phyloP scores from a whole-genome alignment of 768 basidiomycete species.

The Hygrocybe coccinea region DNA sequence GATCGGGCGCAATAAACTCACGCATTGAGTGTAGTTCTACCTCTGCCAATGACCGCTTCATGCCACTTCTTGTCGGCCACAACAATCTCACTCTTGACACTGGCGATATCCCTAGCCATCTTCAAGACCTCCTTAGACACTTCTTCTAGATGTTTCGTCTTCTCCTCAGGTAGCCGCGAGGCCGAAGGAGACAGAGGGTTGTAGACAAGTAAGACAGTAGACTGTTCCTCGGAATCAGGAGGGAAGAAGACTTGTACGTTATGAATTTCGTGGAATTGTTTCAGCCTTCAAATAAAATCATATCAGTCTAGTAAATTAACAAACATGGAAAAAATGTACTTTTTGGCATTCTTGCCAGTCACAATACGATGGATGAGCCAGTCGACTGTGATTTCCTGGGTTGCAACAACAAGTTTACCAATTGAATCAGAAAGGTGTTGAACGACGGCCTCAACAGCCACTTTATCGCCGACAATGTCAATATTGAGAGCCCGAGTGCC shows the following conservation, averaged over 20 bases:
- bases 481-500: too few species aligned
- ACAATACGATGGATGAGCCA: too few species aligned
- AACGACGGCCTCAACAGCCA: too few species aligned
- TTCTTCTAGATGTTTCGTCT: constrained; percentile 67
- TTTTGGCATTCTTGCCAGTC: too few species aligned
- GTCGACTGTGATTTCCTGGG: too few species aligned
- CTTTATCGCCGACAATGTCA: too few species aligned
- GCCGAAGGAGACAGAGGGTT: constrained; percentile 64
- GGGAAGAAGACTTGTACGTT: constrained; percentile 89
- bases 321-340: too few species aligned
- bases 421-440: too few species aligned
- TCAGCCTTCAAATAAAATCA: constrained; percentile 47
- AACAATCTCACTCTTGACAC: constrained; percentile 77
- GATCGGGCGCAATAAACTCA: constrained; percentile 35
- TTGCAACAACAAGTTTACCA: too few species aligned
- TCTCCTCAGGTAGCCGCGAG: constrained; percentile 66
- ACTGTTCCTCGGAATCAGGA: constrained; percentile 67
- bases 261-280: constrained; percentile 76
- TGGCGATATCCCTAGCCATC: constrained; percentile 78
- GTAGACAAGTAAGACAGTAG: constrained; percentile 75
- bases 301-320: background rate
- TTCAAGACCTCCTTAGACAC: constrained; percentile 75
- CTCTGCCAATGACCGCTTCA: constrained; percentile 71
- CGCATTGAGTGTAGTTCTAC: constrained; percentile 84
- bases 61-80: constrained; percentile 90